These are phyloP conservation scores for Chytriomyces confervae DNA, from an alignment of 192 early-diverging fungal species.

Conservation along the genomic window DNA sequence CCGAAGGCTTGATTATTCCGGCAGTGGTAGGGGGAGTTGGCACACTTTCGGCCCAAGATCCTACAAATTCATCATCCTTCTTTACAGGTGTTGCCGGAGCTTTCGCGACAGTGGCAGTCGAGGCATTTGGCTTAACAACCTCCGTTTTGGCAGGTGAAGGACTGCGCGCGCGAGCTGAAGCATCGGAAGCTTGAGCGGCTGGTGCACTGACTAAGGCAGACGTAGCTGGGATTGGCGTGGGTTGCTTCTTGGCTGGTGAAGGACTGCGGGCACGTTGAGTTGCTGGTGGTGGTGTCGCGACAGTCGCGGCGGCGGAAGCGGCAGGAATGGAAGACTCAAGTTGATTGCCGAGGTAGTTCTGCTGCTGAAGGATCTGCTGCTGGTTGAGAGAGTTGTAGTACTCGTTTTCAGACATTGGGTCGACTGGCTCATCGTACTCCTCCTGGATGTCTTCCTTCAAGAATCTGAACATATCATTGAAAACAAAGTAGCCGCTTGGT, in stretches of 20 bases:
- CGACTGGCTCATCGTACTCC: conserved; percentile 54
- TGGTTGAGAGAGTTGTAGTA: conserved; percentile 1
- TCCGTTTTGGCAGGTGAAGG: conserved; percentile 18
- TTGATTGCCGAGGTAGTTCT: background rate
- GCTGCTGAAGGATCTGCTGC: conserved; percentile 2
- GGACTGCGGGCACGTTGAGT: background rate
- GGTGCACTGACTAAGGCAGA: conserved; percentile 37
- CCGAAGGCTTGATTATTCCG: background rate
- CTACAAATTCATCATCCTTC: conserved; percentile 10
- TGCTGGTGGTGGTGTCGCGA: conserved; percentile 21
- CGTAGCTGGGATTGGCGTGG: conserved; percentile 33
- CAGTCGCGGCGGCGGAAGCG: conserved; percentile 35
- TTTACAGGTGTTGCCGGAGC: conserved; percentile 17
- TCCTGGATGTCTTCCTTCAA: conserved; percentile 85
- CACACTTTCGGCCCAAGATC: conserved; percentile 18
- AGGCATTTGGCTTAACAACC: background rate
- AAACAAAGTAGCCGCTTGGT: conserved; percentile 88
- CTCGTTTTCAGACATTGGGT: conserved; percentile 32
- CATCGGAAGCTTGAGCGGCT: conserved; percentile 5
- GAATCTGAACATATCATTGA: conserved; percentile 94
- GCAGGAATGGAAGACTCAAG: conserved; percentile 32
- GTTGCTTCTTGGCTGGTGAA: conserved; percentile 13
- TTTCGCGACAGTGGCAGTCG: background rate
- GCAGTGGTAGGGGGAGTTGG: conserved; percentile 17
- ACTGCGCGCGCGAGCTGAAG: conserved; percentile 7